Percentiles rank a stretch among this genome's conserved stretches.
Evolutionary conservation across 176 grass and related monocot genomes (phyloP).

Genomic region (Lolium perenne): DNA sequence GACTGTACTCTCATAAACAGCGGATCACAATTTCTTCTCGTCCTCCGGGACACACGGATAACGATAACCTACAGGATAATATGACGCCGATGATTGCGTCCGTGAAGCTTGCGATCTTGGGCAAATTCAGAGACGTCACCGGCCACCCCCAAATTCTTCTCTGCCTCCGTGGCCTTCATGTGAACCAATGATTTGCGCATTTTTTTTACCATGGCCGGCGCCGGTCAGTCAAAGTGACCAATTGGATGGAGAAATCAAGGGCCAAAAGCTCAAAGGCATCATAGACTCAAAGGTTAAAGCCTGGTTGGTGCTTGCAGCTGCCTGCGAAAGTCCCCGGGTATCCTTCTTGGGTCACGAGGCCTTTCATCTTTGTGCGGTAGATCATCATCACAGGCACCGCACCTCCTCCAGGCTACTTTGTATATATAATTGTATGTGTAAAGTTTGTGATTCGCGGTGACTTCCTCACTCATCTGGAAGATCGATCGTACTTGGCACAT

Average conservation of each 20-base stretch:
- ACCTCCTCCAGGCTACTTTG: neutral
- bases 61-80: no score
- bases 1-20: no score
- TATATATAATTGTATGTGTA: neutral
- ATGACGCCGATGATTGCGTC: neutral
- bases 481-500: neutral
- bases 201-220: neutral
- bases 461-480: neutral
- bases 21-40: no score
- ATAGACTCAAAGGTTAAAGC: slow-evolving; percentile 2
- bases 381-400: slow-evolving; percentile 4
- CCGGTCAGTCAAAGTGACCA: neutral
- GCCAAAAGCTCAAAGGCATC: no score
- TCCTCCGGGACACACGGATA: neutral
- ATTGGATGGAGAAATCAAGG: neutral
- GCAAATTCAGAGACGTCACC: no score
- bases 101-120: no score
- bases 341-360: slow-evolving; percentile 46
- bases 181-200: neutral
- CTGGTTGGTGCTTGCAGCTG: slow-evolving; percentile 4
- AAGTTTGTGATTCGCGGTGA: neutral
- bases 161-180: neutral
- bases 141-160: neutral
- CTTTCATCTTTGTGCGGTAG: neutral
- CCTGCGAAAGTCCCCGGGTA: slow-evolving; percentile 50